A percentile compares a stretch with the other conserved stretches of the same genome.
Evolutionary conservation across 2,329 filamentous ascomycete species (phyloP).

Genomic region (Pseudocercospora cruenta): DNA sequence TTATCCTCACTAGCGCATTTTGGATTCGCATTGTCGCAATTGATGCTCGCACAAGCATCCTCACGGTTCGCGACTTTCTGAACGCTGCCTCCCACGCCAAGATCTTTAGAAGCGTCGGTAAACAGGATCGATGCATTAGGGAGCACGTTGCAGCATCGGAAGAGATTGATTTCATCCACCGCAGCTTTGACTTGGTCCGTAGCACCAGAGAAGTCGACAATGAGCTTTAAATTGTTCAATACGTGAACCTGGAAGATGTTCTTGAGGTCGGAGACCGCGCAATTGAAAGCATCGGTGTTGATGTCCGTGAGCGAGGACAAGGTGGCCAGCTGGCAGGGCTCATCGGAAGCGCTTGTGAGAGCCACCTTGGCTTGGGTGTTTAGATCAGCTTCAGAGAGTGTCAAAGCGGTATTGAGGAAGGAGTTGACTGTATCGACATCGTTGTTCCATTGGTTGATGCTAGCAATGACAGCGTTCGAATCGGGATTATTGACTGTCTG

Average conservation of each 20-base stretch:
- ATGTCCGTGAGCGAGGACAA: constrained; percentile 14
- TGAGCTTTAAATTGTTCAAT: constrained; percentile 20
- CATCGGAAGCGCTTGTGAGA: constrained; percentile 25
- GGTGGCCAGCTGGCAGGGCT: constrained; percentile 28
- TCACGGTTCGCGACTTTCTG: neutral
- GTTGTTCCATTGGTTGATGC: constrained; percentile 36
- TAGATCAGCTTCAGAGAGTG: constrained; percentile 58
- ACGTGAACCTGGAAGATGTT: constrained; percentile 26
- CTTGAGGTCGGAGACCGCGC: constrained; percentile 18
- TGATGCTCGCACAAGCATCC: neutral
- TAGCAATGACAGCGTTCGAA: constrained; percentile 11
- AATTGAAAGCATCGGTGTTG: constrained; percentile 21
- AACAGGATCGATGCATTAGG: constrained; percentile 18
- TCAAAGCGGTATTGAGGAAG: constrained; percentile 59
- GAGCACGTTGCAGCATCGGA: constrained; percentile 32
- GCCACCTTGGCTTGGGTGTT: constrained; percentile 43
- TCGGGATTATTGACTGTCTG: constrained; percentile 20
- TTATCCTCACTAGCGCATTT: too few relatives aligned
- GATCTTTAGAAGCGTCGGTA: neutral
- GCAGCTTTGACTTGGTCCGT: constrained; percentile 9
- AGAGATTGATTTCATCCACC: constrained; percentile 26
- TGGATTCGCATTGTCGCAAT: neutral
- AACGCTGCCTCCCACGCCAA: neutral
- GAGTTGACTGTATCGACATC: constrained; percentile 58
- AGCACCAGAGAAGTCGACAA: constrained; percentile 19